Base-by-base conservation (phyloP, 2,329 filamentous ascomycete genomes). In the Colletotrichum sp. region DNA sequence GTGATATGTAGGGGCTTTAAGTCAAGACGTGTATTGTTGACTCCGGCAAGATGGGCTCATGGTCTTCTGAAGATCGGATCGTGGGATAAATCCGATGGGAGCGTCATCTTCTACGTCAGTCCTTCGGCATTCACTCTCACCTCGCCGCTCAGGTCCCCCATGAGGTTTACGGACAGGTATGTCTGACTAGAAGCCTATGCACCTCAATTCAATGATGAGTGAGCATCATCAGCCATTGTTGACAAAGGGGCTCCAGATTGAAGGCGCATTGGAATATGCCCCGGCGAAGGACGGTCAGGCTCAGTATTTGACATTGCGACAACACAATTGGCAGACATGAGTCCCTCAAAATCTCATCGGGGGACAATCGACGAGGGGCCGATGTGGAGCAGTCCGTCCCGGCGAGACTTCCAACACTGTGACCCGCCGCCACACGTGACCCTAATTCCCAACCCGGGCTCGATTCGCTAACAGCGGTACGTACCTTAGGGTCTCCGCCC, bases 401-500 rank as follows among this genome's bases (percentile, higher is more conserved):
- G 36, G 30, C 9, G 67, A 22, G 5, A 43, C 30, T 36, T 22
- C 2, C 18, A 13, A 10, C 73, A 73, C 64, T 73, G 73, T 69
- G 56, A 30, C 8, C 15, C 28, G 7, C 9, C 5, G 1, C 0
- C 5, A 13, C 74, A 76, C 74, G 74, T 76, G 74, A 76, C 58
- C 60, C 22, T 13, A 9, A 55, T 34, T 27, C 64, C 28, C 56
- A 66, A 13, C 56, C 66, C 66, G 71, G 58, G 71, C 66, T 70
- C 12, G 18, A 43, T 34, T 82, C 81, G 79, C 80, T 82, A 83
- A 78, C 52, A 71, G 69, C 6, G 71, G 77, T 79, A 80, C 80
- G 78, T 80, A 77, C 78, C 77, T 74, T 79, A 86, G 85, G 85
- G 85, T 82, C 85, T 82, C 80, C 81, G 82, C 83, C 84, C 84